Percentiles rank a stretch among this genome's conserved stretches.
Evolutionary conservation across 768 basidiomycete genomes (phyloP).

Genomic region (Boletus edulis): DNA sequence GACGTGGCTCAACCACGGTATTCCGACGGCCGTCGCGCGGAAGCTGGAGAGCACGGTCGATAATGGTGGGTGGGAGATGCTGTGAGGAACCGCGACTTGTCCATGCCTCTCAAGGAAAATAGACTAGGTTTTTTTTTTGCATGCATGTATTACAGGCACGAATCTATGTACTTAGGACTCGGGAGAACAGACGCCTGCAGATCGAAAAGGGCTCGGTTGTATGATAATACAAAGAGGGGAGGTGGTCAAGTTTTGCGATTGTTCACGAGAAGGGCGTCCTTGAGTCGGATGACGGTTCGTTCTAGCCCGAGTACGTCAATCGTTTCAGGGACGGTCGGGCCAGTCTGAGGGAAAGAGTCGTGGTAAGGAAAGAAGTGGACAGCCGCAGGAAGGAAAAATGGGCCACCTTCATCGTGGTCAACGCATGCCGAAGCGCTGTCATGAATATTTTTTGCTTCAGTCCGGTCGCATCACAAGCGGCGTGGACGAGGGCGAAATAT

Average conservation of each 20-base stretch:
- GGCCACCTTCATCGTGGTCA: constrained; percentile 79
- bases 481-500: constrained; percentile 41
- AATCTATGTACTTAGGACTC: background rate
- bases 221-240: no score
- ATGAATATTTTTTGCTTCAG: constrained; percentile 57
- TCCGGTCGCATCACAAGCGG: constrained; percentile 39
- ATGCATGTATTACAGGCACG: background rate
- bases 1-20: constrained; percentile 86
- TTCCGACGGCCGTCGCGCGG: constrained; percentile 87
- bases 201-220: background rate
- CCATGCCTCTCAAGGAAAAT: background rate
- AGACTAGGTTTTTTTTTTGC: background rate
- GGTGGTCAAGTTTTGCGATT: background rate
- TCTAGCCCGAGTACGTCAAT: constrained; percentile 38
- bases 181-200: background rate
- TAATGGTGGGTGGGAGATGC: constrained; percentile 90
- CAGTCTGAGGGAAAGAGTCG: constrained; percentile 28
- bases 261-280: constrained; percentile 4
- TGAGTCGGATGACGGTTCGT: constrained; percentile 20
- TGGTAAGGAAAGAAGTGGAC: background rate
- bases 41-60: constrained; percentile 86
- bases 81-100: constrained; percentile 37
- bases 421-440: constrained; percentile 69
- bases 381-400: background rate
- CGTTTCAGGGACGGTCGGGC: constrained; percentile 41